Percentiles rank a stretch among this genome's conserved stretches.
Conservation (phyloP, 345 rosid genomes). For the Microthlaspi erraticum region DNA sequence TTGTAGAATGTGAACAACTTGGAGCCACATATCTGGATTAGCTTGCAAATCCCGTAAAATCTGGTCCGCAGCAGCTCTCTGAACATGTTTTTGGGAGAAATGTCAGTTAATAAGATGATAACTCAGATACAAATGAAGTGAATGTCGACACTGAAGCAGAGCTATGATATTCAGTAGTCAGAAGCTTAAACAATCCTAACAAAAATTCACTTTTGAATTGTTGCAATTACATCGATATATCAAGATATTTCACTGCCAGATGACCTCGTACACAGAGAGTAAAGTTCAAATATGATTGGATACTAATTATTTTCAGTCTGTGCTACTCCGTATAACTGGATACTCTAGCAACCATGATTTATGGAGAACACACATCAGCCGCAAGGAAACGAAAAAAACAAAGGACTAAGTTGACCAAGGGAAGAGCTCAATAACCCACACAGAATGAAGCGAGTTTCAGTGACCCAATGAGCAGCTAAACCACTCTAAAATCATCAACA, state of each 20-base stretch:
- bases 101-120: slow-evolving; percentile 20
- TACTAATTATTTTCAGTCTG: not conserved
- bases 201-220: not conserved
- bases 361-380: slow-evolving; percentile 8
- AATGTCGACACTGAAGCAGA: slow-evolving; percentile 3
- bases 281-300: not conserved
- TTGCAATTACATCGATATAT: not conserved
- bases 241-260: slow-evolving; percentile 4
- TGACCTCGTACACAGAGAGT: slow-evolving; percentile 6
- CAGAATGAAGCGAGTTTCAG: slow-evolving; percentile 14
- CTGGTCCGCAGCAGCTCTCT: slow-evolving; percentile 97
- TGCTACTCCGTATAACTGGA: slow-evolving; percentile 1
- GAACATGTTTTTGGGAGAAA: slow-evolving; percentile 33
- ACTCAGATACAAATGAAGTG: slow-evolving; percentile 19
- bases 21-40: slow-evolving; percentile 98
- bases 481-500: slow-evolving; percentile 26
- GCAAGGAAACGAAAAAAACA: not conserved
- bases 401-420: not conserved
- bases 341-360: slow-evolving; percentile 12
- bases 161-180: not conserved
- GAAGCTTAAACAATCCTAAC: not conserved
- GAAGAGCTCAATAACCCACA: not conserved
- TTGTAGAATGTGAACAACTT: slow-evolving; percentile 91
- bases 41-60: slow-evolving; percentile 95
- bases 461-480: slow-evolving; percentile 13